A percentile compares a stretch with the other conserved stretches of the same genome.
phyloP scores from a whole-genome alignment of 2,329 filamentous ascomycete genomes.

The Bipolaris gigantea region DNA sequence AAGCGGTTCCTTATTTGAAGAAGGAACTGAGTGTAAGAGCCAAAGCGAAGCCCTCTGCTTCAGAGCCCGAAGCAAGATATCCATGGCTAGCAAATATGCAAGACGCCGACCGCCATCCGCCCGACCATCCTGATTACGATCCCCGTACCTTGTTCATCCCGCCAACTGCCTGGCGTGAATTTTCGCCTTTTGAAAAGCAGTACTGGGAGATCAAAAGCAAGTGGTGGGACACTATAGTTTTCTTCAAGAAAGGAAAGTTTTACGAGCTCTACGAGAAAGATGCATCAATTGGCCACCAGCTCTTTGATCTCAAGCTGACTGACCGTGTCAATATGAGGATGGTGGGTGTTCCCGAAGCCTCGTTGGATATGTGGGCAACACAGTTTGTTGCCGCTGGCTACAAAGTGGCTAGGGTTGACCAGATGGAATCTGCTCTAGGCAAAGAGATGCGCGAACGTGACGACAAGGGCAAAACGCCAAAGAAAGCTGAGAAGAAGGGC shows the following conservation, averaged over 20 bases:
- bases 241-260: slow-evolving; percentile 99
- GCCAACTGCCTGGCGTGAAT: slow-evolving; percentile 74
- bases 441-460: slow-evolving; percentile 99
- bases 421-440: slow-evolving; percentile 91
- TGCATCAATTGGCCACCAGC: slow-evolving; percentile 90
- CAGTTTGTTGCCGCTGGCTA: slow-evolving; percentile 98
- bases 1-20: slow-evolving; percentile 36
- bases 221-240: slow-evolving; percentile 95
- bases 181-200: slow-evolving; percentile 94
- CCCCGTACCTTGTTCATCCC: slow-evolving; percentile 90
- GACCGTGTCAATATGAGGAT: slow-evolving; percentile 99
- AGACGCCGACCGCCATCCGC: slow-evolving; percentile 80
- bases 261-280: slow-evolving; percentile 99
- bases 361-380: slow-evolving; percentile 94
- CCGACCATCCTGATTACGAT: slow-evolving; percentile 84
- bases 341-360: slow-evolving; percentile 96
- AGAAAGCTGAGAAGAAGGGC: slow-evolving; percentile 55
- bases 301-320: slow-evolving; percentile 96
- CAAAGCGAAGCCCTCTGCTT: slow-evolving; percentile 71
- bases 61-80: slow-evolving; percentile 84
- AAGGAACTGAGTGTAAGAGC: slow-evolving; percentile 36
- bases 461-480: slow-evolving; percentile 55
- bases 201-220: slow-evolving; percentile 99
- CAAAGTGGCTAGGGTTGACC: slow-evolving; percentile 95
- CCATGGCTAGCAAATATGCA: slow-evolving; percentile 83